Conservation (phyloP, 2,329 filamentous ascomycete genomes). For the Tothia fuscella region DNA sequence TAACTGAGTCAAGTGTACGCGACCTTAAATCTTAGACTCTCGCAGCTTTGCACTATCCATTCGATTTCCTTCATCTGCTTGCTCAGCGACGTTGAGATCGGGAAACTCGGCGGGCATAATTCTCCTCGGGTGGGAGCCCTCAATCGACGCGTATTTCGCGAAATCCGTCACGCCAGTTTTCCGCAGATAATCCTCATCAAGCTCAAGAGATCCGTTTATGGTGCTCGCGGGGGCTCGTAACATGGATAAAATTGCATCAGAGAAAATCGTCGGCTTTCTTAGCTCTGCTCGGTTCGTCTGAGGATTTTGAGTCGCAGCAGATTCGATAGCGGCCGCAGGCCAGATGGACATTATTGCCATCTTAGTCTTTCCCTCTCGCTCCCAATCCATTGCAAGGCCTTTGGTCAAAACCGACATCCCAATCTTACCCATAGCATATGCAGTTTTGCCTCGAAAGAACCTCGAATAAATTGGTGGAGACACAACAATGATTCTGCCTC, state of each 20-base stretch:
- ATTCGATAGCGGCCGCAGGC: slow-evolving; percentile 70
- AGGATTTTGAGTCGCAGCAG: slow-evolving; percentile 53
- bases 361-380: slow-evolving; percentile 47
- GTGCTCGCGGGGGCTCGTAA: slow-evolving; percentile 44
- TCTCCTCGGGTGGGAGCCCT: slow-evolving; percentile 50
- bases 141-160: slow-evolving; percentile 56
- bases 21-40: slow-evolving; percentile 15
- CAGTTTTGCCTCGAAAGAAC: slow-evolving; percentile 77
- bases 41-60: slow-evolving; percentile 48
- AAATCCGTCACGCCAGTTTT: slow-evolving; percentile 59
- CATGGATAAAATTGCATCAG: slow-evolving; percentile 66
- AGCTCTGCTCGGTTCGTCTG: slow-evolving; percentile 43
- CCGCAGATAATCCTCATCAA: slow-evolving; percentile 73
- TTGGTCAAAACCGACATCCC: slow-evolving; percentile 74
- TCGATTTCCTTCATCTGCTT: slow-evolving; percentile 65
- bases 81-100: slow-evolving; percentile 59
- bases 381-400: slow-evolving; percentile 71
- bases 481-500: slow-evolving; percentile 62
- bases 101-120: slow-evolving; percentile 69
- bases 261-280: slow-evolving; percentile 63
- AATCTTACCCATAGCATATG: slow-evolving; percentile 67
- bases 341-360: slow-evolving; percentile 77
- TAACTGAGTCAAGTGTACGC: too few species aligned
- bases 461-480: slow-evolving; percentile 75
- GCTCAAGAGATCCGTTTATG: slow-evolving; percentile 60